These are phyloP conservation scores for Plasmodium chabaudi DNA, from an alignment of 169 alveolate genomes.

Conservation along the genomic window DNA sequence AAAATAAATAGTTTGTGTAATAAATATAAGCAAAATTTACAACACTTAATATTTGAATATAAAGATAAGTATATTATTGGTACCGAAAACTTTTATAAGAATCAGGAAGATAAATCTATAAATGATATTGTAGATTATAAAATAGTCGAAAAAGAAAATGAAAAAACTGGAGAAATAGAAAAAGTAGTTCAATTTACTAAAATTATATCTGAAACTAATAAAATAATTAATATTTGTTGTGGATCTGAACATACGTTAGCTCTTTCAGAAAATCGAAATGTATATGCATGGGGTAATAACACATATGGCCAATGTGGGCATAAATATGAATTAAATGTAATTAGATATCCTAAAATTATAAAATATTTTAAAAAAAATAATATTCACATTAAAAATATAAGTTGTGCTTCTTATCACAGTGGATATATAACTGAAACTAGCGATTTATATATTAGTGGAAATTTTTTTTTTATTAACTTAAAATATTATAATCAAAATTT, in stretches of 20 bases:
- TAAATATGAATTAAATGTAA: conserved; percentile 42
- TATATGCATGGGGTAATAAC: conserved; percentile 85
- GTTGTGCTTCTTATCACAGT: conserved; percentile 77
- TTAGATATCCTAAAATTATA: conserved; percentile 74
- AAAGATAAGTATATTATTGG: conserved; percentile 30
- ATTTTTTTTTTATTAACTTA: conserved; percentile 76
- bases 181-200: conserved; percentile 69
- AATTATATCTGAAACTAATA: conserved; percentile 74
- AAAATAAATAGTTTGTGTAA: background rate
- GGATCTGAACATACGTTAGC: conserved; percentile 84
- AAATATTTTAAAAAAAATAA: conserved; percentile 69
- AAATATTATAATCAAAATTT: conserved; percentile 78
- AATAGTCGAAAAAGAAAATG: conserved; percentile 43
- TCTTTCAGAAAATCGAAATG: conserved; percentile 84
- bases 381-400: conserved; percentile 49
- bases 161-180: conserved; percentile 33
- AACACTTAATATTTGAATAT: conserved; percentile 60
- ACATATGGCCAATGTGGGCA: conserved; percentile 74
- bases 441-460: conserved; percentile 77
- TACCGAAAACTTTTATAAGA: background rate
- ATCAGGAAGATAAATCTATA: background rate
- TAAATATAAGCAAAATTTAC: conserved; percentile 18
- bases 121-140: conserved; percentile 46
- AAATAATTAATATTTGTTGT: conserved; percentile 50
- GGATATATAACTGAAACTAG: conserved; percentile 39